Base-by-base conservation (phyloP, 768 basidiomycete species). In the Amyloporia xantha region DNA sequence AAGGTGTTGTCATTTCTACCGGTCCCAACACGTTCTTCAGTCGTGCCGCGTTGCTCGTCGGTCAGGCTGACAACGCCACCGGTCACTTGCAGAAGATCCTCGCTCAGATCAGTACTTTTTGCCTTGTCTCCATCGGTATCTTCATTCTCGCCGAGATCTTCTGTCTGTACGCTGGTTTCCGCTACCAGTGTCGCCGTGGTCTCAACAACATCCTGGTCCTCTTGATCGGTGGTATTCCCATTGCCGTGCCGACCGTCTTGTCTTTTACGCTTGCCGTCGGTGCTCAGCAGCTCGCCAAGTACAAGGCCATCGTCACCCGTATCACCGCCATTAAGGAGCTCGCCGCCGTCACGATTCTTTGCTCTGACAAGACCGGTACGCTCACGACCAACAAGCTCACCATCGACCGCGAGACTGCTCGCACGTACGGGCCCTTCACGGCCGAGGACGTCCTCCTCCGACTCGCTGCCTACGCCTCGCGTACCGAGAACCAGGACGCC, bases 281-380 rank as follows among this genome's bases (percentile, higher is more conserved):
- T 71, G 95, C 95, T 91, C n/a, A n/a, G n/a, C n/a, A n/a, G n/a
- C n/a, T n/a, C n/a, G n/a, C n/a, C n/a, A n/a, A n/a, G n/a, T n/a
- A 97, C 81, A 95, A 98, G 79, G 94, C 94, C 56, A 97, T 96
- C 96, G 94, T 98, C 68, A 98, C 94, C 47, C 93, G 93, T 76
- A 98, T 98, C 74, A 98, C 94, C 19, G 95, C 94, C 56, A 98
- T 98, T 50, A 94, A 98, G 68, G 94, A 97, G 68, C 77, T 98
- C 59, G 95, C 95, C 35, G 95, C 94, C 69, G 94, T 98, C 60
- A 98, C 95, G 58, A 97, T 98, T 62, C 77, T 98, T 48, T 97
- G 94, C 74, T 97, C 94, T n/a, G n/a, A n/a, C n/a, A n/a, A n/a
- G n/a, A n/a, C n/a, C n/a, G n/a, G n/a, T n/a, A n/a, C n/a, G n/a